Conservation (phyloP, 768 basidiomycete species). For the Boletus barrowsii region DNA sequence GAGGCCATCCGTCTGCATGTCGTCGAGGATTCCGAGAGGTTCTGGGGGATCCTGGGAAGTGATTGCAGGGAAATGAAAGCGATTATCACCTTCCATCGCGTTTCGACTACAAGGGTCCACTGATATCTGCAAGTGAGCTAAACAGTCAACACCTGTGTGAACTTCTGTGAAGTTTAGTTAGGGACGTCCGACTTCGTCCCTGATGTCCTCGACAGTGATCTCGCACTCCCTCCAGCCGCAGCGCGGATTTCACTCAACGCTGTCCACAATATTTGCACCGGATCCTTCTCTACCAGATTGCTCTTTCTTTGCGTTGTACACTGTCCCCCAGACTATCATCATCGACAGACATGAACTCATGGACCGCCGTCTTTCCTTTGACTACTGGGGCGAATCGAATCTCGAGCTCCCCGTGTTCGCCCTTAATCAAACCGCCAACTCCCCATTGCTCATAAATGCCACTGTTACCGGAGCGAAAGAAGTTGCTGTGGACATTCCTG, state of each 20-base stretch:
- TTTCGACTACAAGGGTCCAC: background rate
- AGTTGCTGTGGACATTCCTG: constrained; percentile 34
- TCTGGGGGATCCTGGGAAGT: constrained; percentile 1
- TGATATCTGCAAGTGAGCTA: background rate
- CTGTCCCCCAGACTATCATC: constrained; percentile 40
- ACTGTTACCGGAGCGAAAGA: constrained; percentile 9
- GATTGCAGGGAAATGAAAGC: constrained; percentile 10
- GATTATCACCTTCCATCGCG: constrained; percentile 17
- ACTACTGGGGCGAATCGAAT: constrained; percentile 37
- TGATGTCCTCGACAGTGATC: constrained; percentile 18
- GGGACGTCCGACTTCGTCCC: background rate
- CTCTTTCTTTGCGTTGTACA: constrained; percentile 33
- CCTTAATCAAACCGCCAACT: constrained; percentile 23
- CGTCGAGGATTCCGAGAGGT: constrained; percentile 22
- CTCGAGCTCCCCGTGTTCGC: constrained; percentile 44
- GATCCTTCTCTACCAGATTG: constrained; percentile 15
- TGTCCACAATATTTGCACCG: constrained; percentile 22
- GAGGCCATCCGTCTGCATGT: constrained; percentile 23
- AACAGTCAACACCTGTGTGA: background rate
- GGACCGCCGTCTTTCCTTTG: constrained; percentile 31
- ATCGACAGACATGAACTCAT: constrained; percentile 44
- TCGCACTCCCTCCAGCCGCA: constrained; percentile 20
- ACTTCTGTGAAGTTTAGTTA: background rate
- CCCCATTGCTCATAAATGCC: constrained; percentile 33
- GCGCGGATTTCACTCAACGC: constrained; percentile 31